Percentiles rank a stretch among this genome's conserved stretches.
Evolutionary conservation across 208 protist species (phyloP).

Genomic region (Wallacemonas sp.): DNA sequence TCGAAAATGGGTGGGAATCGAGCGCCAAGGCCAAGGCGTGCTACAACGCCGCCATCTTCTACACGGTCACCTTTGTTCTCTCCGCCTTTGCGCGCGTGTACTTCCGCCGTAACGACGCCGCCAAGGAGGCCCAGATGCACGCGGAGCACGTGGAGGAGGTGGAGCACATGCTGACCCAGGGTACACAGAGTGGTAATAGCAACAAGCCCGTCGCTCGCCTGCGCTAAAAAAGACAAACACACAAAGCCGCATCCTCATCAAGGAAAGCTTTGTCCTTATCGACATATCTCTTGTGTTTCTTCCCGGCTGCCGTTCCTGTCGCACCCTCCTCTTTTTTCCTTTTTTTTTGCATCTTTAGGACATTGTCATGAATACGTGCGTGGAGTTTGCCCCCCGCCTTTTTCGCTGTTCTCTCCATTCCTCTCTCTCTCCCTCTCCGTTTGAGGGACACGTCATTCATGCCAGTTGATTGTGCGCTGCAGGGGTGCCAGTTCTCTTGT

Average conservation of each 20-base stretch:
- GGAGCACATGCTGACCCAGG: conserved; percentile 33
- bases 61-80: conserved; percentile 73
- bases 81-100: conserved; percentile 80
- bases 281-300: no score
- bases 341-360: conserved; percentile 6
- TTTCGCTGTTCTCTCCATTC: conserved; percentile 7
- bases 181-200: not conserved
- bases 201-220: conserved; percentile 7
- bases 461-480: not conserved
- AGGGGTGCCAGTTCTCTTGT: not conserved
- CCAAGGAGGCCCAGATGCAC: conserved; percentile 38
- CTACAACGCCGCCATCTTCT: conserved; percentile 87
- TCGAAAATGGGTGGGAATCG: conserved; percentile 73
- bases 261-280: not conserved
- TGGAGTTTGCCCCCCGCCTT: not conserved
- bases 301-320: no score
- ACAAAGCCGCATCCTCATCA: no score
- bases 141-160: conserved; percentile 49
- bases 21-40: conserved; percentile 81
- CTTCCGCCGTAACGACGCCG: conserved; percentile 61
- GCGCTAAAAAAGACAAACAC: conserved; percentile 13
- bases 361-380: not conserved
- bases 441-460: not conserved
- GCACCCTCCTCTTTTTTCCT: conserved; percentile 8
- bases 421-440: not conserved